Evolutionary conservation across 257 asterid genomes (phyloP).

Genomic region (Primulina tabacum): DNA sequence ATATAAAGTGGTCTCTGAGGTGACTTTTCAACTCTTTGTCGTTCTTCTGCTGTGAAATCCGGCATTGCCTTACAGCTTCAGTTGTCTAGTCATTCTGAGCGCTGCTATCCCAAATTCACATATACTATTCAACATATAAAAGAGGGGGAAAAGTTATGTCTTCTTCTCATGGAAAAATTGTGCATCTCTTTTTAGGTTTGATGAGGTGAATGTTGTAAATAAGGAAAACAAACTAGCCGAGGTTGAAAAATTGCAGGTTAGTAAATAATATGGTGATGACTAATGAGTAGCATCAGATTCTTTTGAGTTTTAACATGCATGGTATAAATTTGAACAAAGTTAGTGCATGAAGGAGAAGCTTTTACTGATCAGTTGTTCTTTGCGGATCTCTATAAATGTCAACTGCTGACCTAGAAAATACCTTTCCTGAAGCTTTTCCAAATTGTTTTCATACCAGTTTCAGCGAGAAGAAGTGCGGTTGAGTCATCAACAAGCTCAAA

Average conservation of each 20-base stretch:
- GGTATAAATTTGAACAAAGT: no score
- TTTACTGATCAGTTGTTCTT: no score
- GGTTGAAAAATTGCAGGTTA: conserved; percentile 71
- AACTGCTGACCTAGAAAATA: conserved; percentile 8
- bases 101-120: conserved; percentile 12
- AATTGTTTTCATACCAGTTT: conserved; percentile 38
- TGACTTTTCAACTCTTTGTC: conserved; percentile 26
- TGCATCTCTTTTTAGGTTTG: conserved; percentile 51
- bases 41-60: conserved; percentile 5
- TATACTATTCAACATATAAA: neutral
- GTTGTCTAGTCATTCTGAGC: conserved; percentile 5
- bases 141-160: neutral
- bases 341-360: no score
- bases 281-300: neutral
- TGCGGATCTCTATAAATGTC: conserved; percentile 2
- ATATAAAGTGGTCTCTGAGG: conserved; percentile 83
- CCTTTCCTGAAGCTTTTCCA: neutral
- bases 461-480: conserved; percentile 59
- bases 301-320: no score
- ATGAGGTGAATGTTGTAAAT: conserved; percentile 31
- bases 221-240: conserved; percentile 46
- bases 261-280: conserved; percentile 18
- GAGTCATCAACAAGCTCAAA: conserved; percentile 72
- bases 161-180: conserved; percentile 8
- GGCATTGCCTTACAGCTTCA: conserved; percentile 14